Evolutionary conservation across 768 basidiomycete species (phyloP), one percentile per base, ranked within the genome.

Genomic region (Macrolepiota dolichaula): DNA sequence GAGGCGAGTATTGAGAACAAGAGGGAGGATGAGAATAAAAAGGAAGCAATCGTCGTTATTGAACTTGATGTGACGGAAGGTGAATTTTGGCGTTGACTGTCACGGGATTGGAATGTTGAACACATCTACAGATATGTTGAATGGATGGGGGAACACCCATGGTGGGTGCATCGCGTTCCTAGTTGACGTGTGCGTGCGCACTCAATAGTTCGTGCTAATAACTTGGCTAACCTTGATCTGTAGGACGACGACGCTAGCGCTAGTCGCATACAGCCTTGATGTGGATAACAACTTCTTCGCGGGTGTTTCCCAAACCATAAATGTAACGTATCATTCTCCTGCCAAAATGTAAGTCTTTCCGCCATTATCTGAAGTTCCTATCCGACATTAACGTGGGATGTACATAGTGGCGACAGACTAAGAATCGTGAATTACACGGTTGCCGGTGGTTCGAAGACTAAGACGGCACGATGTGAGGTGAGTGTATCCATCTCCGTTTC

Each of bases 151-250:
- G 13, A 75, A 67, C 46, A 64, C 86, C 1, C 86, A 87, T 49
- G 85, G 85, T 29, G 84, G 79, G 15, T 86, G 85, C 64, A 73
- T 79, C 2, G 84, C 81, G 0, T 76, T 79, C 55, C 69, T 87
- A 3, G 76, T 86, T 47, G 85, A 86, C 69, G 65, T 77, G 85
- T 81, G 49, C 29, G 79, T 74, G 49, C 29, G 79, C 74, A 22
- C 4, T 36, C 29, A 9, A 1, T 51, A 12, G 47, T 19, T 13
- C 29, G 10, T 29, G 53, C n/a, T 19, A 47, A 38, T 6, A 25
- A 57, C 15, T 57, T 13, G 4, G 57, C 49, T 36, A 54, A 19
- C 32, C 5, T 15, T 11, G 3, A 3, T 27, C 25, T 5, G 0
- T 50, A 85, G 84, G 22, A 82, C 84, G 53, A 82, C 85, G 9